Percentiles rank a stretch among this genome's conserved stretches.
Evolutionary conservation across 208 protist species (phyloP).

Genomic region (Wallacemonas sp.): DNA sequence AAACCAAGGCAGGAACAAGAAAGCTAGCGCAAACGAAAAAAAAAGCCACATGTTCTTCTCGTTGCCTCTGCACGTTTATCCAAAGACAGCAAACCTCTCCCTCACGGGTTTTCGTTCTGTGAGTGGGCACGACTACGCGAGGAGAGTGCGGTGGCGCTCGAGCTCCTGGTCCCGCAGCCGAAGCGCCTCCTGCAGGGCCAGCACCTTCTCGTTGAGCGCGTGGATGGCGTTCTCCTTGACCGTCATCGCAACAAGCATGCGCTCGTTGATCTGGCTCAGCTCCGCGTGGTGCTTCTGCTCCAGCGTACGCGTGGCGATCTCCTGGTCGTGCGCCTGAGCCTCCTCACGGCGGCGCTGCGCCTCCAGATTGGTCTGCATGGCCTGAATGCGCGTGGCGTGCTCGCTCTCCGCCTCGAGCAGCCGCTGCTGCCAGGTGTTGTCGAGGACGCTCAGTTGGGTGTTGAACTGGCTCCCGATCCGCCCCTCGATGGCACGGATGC

Average conservation of each 20-base stretch:
- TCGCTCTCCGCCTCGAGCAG: slow-evolving; percentile 60
- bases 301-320: slow-evolving; percentile 50
- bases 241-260: slow-evolving; percentile 76
- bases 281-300: slow-evolving; percentile 80
- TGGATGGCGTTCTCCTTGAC: slow-evolving; percentile 77
- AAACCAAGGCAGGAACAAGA: no score
- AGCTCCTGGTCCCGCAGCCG: slow-evolving; percentile 71
- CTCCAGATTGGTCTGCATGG: slow-evolving; percentile 47
- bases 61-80: no score
- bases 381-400: slow-evolving; percentile 56
- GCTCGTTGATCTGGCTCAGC: slow-evolving; percentile 82
- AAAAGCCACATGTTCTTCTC: no score
- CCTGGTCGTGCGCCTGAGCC: slow-evolving; percentile 34
- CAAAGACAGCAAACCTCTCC: not conserved
- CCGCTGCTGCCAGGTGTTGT: slow-evolving; percentile 71
- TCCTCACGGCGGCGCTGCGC: slow-evolving; percentile 37
- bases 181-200: slow-evolving; percentile 73
- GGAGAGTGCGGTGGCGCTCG: slow-evolving; percentile 57
- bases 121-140: slow-evolving; percentile 15
- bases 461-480: slow-evolving; percentile 53
- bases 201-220: slow-evolving; percentile 62
- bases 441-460: slow-evolving; percentile 48
- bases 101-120: not conserved
- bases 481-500: slow-evolving; percentile 57
- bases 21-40: no score